phyloP scores from a whole-genome alignment of 805 yeast genomes.

The Candida pini region DNA sequence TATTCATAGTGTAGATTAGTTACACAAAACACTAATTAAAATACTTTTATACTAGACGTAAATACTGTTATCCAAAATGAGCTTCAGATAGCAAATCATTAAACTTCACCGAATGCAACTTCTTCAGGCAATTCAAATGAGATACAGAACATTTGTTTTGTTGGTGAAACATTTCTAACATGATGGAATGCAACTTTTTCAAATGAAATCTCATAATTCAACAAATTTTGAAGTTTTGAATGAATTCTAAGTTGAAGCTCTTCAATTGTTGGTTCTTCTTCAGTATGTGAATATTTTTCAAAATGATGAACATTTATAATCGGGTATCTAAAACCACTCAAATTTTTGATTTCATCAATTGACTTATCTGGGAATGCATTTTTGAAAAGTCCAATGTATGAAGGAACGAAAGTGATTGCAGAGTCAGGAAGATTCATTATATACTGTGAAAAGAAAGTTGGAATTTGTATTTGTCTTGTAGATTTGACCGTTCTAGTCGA shows the following conservation, averaged over 20 bases:
- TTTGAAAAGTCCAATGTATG: constrained; percentile 67
- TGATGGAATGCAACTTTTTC: constrained; percentile 59
- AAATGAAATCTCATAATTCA: constrained; percentile 44
- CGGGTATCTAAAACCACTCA: constrained; percentile 58
- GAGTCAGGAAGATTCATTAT: constrained; percentile 96
- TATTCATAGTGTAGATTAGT: too few species aligned
- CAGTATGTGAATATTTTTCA: constrained; percentile 77
- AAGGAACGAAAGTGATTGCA: constrained; percentile 77
- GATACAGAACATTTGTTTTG: constrained; percentile 93
- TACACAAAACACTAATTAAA: too few species aligned
- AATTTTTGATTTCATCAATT: constrained; percentile 26
- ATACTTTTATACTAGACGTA: too few species aligned
- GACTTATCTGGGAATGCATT: constrained; percentile 32
- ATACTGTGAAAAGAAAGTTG: constrained; percentile 59
- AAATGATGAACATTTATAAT: constrained; percentile 85
- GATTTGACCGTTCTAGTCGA: constrained; percentile 3
- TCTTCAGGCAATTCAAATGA: constrained; percentile 67
- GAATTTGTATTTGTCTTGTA: constrained; percentile 34
- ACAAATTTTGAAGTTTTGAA: constrained; percentile 39
- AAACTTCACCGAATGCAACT: too few species aligned
- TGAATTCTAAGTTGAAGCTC: constrained; percentile 66
- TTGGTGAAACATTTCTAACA: constrained; percentile 93
- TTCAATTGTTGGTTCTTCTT: constrained; percentile 64
- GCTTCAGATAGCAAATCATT: too few species aligned
- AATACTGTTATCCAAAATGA: too few species aligned